Evolutionary conservation across 306 rosid species (phyloP), one percentile per base, ranked within the genome.

Genomic region (Dalbergia cultrata): DNA sequence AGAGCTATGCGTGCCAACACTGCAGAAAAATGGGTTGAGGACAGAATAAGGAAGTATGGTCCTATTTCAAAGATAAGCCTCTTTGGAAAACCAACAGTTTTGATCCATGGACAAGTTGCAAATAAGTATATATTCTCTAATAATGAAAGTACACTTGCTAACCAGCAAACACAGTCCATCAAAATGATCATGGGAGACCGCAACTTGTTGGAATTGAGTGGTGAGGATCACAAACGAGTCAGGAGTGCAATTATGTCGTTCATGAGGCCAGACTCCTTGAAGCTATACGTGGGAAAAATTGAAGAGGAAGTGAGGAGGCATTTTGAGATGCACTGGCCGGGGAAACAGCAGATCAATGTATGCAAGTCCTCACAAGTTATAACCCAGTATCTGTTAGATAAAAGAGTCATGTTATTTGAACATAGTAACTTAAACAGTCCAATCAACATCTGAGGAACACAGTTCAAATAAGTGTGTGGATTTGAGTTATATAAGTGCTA

Each of bases 221-320:
- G 31, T 26, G 31, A 26, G 2, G 31, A 26, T 26, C 22, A 90
- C 71, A 90, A 84, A 81, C 80, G 97, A 7, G 87, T 94, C 2
- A 86, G 97, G 80, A 68, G 64, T 62, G 97, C 93, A 11, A 84
- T 94, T 35, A 77, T 88, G 50, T 78, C 90, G 33, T 94, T 92
- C 84, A 80, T 94, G 87, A 92, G 89, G 71, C 93, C 94, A 13
- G 97, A 94, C 21, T 89, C 97, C 19, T 83, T n/a, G n/a, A n/a
- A n/a, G n/a, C n/a, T n/a, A n/a, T n/a, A n/a, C n/a, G n/a, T n/a
- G n/a, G 88, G 89, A 3, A 90, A 85, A 53, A 89, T 88, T 85
- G 98, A 94, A 43, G 84, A 70, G 31, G 93, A 89, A 87, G 80
- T 90, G 56, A 87, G 74, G 77, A 60, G 18, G 18, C 96, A 92